phyloP scores from a whole-genome alignment of 2,329 filamentous ascomycete genomes.

The Cladophialophora exuberans region DNA sequence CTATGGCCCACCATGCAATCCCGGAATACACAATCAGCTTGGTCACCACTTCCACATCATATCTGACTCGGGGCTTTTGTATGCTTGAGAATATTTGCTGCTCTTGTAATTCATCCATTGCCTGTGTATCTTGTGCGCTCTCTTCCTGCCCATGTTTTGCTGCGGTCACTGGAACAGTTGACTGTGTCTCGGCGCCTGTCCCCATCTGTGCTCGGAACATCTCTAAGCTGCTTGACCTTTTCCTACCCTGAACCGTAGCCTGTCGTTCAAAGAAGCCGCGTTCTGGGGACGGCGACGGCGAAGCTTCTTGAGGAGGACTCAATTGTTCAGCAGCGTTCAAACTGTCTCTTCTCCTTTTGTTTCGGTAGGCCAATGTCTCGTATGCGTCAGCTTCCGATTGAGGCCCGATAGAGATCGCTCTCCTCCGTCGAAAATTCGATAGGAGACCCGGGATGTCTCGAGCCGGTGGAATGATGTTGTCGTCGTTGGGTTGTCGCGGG shows the following conservation, averaged over 20 bases:
- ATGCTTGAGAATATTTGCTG: conserved; percentile 82
- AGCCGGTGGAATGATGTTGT: conserved; percentile 89
- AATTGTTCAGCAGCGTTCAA: conserved; percentile 38
- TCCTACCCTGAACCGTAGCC: conserved; percentile 11
- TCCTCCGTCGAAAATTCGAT: conserved; percentile 74
- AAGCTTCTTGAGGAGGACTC: conserved; percentile 9
- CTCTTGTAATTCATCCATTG: conserved; percentile 54
- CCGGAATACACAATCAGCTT: conserved; percentile 94
- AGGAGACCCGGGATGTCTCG: conserved; percentile 83
- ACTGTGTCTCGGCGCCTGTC: conserved; percentile 49
- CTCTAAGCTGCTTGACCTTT: conserved; percentile 49
- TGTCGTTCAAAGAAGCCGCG: conserved; percentile 12
- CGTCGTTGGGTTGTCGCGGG: conserved; percentile 70
- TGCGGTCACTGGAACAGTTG: conserved; percentile 7
- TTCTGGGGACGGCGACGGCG: conserved; percentile 14
- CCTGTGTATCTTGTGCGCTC: conserved; percentile 36
- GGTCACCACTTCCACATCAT: conserved; percentile 98
- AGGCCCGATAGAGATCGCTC: conserved; percentile 86
- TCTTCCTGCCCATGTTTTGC: conserved; percentile 1
- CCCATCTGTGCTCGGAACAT: conserved; percentile 77
- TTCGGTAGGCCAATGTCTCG: conserved; percentile 89
- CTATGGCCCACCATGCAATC: conserved; percentile 83
- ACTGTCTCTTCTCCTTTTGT: conserved; percentile 67
- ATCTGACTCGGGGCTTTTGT: conserved; percentile 84
- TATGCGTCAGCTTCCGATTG: conserved; percentile 97